Base-by-base conservation (phyloP, 345 rosid genomes). In the Bruguiera sexangula region DNA sequence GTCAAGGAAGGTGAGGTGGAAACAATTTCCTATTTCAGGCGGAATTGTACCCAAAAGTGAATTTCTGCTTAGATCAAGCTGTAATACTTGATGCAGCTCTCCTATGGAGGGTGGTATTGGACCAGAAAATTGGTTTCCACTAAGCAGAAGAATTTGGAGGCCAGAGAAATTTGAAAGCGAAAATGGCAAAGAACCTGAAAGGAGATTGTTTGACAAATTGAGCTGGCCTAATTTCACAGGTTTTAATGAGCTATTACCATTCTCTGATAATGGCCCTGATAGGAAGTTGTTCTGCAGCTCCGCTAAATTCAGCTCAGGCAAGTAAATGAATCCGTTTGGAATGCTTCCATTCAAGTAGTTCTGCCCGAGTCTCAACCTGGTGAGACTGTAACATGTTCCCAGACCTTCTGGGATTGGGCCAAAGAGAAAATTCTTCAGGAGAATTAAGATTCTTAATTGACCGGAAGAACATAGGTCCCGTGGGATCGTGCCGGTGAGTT, bases 231-330 rank as follows among this genome's bases (percentile, higher is more conserved):
- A 58, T 59, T 67, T 77, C 21, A 6, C 69, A 5, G 93, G 87
- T 69, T 67, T 85, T 0, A 82, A 77, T 4, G 73, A 71, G 24
- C 48, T 50, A 52, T 72, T 63, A 37, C 69, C n/a, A 11, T 77
- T 77, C 62, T 71, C 76, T 2, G 76, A 18, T 19, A 77, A 32
- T 1, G 18, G 50, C 18, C 96, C 97, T 20, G 77, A 79, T 18
- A 94, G 76, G 75, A 78, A 82, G 69, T 94, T 94, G 82, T 81
- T 81, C 60, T 94, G 97, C 68, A 94, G 76, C 85, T 94, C 97
- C n/a, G 86, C 77, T 66, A 88, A 85, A 31, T 80, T 74, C 6
- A 94, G 73, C 78, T 81, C 61, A 8, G 96, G 95, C 76, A 91
- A 67, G 80, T 88, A 86, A 65, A 94, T 73, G 66, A 94, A 84